Conservation (phyloP, 2,329 filamentous ascomycete genomes). For the Boeremia exigua region DNA sequence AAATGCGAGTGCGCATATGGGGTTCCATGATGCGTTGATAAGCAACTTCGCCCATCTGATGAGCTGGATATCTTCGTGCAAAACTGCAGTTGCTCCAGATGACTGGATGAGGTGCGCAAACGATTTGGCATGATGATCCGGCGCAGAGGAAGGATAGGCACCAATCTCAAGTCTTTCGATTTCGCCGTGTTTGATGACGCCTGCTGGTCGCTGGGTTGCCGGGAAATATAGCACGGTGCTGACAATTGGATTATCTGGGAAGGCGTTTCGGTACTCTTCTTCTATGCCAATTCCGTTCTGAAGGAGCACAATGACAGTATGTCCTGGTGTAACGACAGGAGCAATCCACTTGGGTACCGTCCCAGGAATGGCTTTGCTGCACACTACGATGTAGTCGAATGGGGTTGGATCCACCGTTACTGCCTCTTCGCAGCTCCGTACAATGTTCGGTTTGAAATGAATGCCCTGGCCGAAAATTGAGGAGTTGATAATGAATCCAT, state of each 20-base stretch:
- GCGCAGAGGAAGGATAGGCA: slow-evolving; percentile 51
- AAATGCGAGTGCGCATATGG: slow-evolving; percentile 63
- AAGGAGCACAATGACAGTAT: slow-evolving; percentile 63
- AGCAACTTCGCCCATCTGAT: slow-evolving; percentile 67
- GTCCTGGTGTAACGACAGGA: slow-evolving; percentile 46
- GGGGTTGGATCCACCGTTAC: slow-evolving; percentile 24
- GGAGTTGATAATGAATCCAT: slow-evolving; percentile 53
- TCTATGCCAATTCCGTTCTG: slow-evolving; percentile 70
- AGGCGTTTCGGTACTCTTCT: slow-evolving; percentile 57
- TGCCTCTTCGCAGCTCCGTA: slow-evolving; percentile 46
- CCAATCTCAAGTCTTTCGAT: slow-evolving; percentile 59
- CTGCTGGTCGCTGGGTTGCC: slow-evolving; percentile 57
- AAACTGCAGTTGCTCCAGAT: slow-evolving; percentile 56
- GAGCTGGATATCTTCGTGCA: slow-evolving; percentile 62
- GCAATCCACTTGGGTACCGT: slow-evolving; percentile 46
- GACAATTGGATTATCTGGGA: slow-evolving; percentile 60
- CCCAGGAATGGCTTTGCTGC: slow-evolving; percentile 54
- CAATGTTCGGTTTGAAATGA: slow-evolving; percentile 45
- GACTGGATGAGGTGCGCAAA: slow-evolving; percentile 53
- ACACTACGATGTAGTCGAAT: slow-evolving; percentile 58
- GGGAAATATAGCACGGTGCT: slow-evolving; percentile 64
- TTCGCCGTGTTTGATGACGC: slow-evolving; percentile 55
- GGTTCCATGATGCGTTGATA: slow-evolving; percentile 67
- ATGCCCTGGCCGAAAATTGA: slow-evolving; percentile 45
- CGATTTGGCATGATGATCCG: slow-evolving; percentile 19